Evolutionary conservation across 768 basidiomycete species (phyloP).

Genomic region (Trametes gibbosa): DNA sequence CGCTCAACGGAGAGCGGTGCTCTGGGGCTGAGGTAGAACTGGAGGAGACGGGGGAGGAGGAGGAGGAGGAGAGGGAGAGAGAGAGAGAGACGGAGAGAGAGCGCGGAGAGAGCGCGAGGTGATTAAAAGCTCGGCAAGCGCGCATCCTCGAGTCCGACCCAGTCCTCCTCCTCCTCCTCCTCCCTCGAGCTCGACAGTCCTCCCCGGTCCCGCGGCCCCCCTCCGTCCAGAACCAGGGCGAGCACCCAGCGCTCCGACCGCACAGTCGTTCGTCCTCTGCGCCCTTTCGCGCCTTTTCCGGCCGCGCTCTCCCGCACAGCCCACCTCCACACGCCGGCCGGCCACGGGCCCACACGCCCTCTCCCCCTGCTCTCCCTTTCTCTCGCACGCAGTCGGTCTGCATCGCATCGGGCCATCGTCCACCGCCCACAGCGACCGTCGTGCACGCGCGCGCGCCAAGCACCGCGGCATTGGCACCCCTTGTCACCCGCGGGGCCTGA

Average conservation of each 20-base stretch:
- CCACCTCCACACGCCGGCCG: background rate
- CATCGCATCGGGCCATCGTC: background rate
- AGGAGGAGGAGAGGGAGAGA: background rate
- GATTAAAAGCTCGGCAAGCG: background rate
- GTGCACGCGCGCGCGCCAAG: background rate
- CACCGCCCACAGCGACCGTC: background rate
- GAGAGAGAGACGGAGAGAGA: background rate
- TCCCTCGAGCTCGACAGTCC: background rate
- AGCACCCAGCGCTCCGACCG: background rate
- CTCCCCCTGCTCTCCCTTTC: background rate
- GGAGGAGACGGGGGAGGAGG: background rate
- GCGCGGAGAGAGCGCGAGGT: background rate
- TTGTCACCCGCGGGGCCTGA: background rate
- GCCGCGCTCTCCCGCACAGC: background rate
- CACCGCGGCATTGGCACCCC: background rate
- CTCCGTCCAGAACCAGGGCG: too few relatives aligned
- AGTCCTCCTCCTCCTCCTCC: background rate
- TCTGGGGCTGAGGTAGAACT: background rate
- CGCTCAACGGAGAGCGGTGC: background rate
- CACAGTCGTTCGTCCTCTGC: background rate
- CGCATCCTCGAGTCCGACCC: background rate
- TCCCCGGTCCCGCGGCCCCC: background rate
- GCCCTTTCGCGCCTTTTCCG: background rate
- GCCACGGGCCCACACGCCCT: background rate
- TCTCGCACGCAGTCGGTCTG: background rate